Evolutionary conservation across 2,329 filamentous ascomycete genomes (phyloP).

Genomic region (Biscogniauxia marginata): DNA sequence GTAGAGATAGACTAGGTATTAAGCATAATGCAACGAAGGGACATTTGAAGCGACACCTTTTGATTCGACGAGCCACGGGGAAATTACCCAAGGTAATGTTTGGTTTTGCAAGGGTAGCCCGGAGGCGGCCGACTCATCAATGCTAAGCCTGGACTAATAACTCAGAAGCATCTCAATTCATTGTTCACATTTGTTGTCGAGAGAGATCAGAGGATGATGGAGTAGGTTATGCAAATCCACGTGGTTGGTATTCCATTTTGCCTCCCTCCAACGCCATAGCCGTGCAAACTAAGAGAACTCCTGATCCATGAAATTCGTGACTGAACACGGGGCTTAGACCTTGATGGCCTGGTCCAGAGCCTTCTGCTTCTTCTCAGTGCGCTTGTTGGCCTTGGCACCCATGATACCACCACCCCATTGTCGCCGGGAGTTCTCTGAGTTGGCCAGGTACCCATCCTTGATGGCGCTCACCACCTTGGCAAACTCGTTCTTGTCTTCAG

Average conservation of each 20-base stretch:
- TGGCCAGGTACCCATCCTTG: slow-evolving; percentile 97
- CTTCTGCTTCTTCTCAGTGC: slow-evolving; percentile 85
- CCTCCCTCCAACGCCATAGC: slow-evolving; percentile 36
- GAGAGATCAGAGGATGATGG: slow-evolving; percentile 26
- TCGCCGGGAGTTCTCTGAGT: slow-evolving; percentile 86
- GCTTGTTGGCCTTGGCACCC: slow-evolving; percentile 86
- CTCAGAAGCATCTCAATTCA: slow-evolving; percentile 10
- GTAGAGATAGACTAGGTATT: neutral
- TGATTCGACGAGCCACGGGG: neutral
- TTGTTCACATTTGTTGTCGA: slow-evolving; percentile 30
- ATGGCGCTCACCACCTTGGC: slow-evolving; percentile 93
- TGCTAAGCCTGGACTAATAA: neutral
- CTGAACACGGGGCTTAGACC: slow-evolving; percentile 63
- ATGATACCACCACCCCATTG: slow-evolving; percentile 99
- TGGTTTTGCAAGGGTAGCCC: neutral
- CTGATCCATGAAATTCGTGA: slow-evolving; percentile 29
- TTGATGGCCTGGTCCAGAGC: slow-evolving; percentile 92
- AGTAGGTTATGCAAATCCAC: slow-evolving; percentile 36
- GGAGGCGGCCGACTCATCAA: neutral
- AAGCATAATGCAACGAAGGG: neutral
- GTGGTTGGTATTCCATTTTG: slow-evolving; percentile 38
- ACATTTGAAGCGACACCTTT: neutral
- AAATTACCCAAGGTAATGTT: neutral
- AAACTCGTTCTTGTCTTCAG: slow-evolving; percentile 97
- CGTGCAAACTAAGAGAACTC: slow-evolving; percentile 36